phyloP scores from a whole-genome alignment of 2,329 filamentous ascomycete genomes.

The Penicillium sp. region DNA sequence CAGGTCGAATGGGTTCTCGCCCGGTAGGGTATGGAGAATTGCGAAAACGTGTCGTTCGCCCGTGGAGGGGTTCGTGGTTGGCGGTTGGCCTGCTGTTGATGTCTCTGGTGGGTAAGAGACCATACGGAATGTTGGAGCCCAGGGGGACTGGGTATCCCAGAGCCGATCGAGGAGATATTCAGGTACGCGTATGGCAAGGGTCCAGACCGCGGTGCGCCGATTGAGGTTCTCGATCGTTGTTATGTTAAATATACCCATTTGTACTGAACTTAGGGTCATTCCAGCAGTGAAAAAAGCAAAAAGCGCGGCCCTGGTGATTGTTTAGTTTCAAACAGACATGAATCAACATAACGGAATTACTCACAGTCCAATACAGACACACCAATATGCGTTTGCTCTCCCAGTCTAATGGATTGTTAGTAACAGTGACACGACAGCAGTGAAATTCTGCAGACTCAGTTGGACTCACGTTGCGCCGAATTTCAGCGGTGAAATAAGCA shows the following conservation, averaged over 20 bases:
- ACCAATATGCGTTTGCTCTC: slow-evolving; percentile 60
- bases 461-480: slow-evolving; percentile 48
- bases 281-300: slow-evolving; percentile 79
- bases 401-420: slow-evolving; percentile 31
- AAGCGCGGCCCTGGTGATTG: slow-evolving; percentile 55
- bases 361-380: slow-evolving; percentile 66
- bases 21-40: slow-evolving; percentile 70
- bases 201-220: slow-evolving; percentile 63
- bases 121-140: slow-evolving; percentile 39
- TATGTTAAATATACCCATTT: slow-evolving; percentile 70
- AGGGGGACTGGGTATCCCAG: slow-evolving; percentile 38
- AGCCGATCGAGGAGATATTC: slow-evolving; percentile 39
- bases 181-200: slow-evolving; percentile 74
- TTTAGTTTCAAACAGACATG: slow-evolving; percentile 14
- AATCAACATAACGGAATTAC: slow-evolving; percentile 18
- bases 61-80: slow-evolving; percentile 40
- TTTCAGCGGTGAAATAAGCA: slow-evolving; percentile 64
- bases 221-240: slow-evolving; percentile 82
- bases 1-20: slow-evolving; percentile 85
- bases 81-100: slow-evolving; percentile 18
- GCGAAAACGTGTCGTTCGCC: slow-evolving; percentile 70
- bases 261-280: slow-evolving; percentile 74
- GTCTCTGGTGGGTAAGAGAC: slow-evolving; percentile 45
- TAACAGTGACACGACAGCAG: background rate
- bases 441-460: background rate